A percentile compares a stretch with the other conserved stretches of the same genome.
These are phyloP conservation scores for Scheffersomyces quercinus DNA, from an alignment of 1,139 yeast species.

Conservation along the genomic window DNA sequence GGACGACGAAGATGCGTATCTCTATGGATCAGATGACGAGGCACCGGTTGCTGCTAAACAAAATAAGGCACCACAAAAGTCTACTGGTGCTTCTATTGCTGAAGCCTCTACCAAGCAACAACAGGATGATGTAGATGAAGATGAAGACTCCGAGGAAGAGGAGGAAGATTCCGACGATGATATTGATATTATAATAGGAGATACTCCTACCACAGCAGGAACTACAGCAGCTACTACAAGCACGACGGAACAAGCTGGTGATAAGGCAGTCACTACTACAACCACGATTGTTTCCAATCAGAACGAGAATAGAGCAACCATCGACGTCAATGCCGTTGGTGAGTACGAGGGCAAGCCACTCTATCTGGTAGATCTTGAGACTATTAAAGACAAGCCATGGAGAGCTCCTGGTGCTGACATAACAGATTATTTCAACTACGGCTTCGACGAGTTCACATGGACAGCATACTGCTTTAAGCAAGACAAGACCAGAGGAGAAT, in stretches of 20 bases:
- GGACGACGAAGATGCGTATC: constrained; percentile 83
- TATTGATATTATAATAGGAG: constrained; percentile 40
- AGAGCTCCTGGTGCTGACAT: constrained; percentile 94
- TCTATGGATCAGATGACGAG: constrained; percentile 76
- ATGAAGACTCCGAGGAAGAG: constrained; percentile 16
- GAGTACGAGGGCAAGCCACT: constrained; percentile 81
- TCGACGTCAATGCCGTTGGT: constrained; percentile 80
- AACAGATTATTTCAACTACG: constrained; percentile 92
- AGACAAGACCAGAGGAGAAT: constrained; percentile 77
- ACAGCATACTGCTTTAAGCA: constrained; percentile 88
- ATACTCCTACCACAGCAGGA: constrained; percentile 24
- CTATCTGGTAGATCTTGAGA: constrained; percentile 80
- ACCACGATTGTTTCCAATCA: constrained; percentile 38
- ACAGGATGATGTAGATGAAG: constrained; percentile 16
- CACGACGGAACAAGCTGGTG: constrained; percentile 33
- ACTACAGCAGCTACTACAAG: constrained; percentile 7
- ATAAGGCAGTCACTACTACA: constrained; percentile 12
- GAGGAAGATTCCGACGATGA: constrained; percentile 48
- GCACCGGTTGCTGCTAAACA: constrained; percentile 18
- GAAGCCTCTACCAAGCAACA: constrained; percentile 1
- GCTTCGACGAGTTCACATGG: constrained; percentile 97
- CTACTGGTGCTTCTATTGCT: background rate
- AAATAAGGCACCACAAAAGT: background rate
- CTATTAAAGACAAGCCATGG: constrained; percentile 94
- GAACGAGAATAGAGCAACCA: constrained; percentile 36